These are phyloP conservation scores for Vaccinium myrtillus DNA, from an alignment of 148 eudicot species.

Conservation along the genomic window DNA sequence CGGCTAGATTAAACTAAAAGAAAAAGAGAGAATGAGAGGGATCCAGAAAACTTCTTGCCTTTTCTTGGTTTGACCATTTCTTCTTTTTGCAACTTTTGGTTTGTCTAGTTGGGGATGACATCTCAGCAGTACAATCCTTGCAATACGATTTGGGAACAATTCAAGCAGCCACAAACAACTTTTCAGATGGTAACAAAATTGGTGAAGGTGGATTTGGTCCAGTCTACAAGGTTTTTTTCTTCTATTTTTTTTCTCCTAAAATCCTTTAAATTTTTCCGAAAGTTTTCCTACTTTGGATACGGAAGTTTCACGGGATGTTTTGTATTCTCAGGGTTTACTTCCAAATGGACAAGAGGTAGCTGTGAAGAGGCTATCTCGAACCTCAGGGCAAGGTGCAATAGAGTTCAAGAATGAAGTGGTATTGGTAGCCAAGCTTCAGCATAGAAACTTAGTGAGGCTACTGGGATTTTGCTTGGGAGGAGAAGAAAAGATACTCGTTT, in stretches of 20 bases:
- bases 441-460: constrained; percentile 47
- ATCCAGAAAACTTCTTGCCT: too few relatives aligned
- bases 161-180: constrained; percentile 14
- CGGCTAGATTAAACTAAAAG: neutral
- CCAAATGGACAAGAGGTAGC: constrained; percentile 41
- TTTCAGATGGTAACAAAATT: neutral
- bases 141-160: neutral
- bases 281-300: neutral
- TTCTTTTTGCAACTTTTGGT: neutral
- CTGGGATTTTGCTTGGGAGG: constrained; percentile 42
- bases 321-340: constrained; percentile 32
- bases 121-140: neutral
- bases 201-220: constrained; percentile 24
- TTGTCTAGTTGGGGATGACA: neutral
- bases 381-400: constrained; percentile 37
- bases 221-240: constrained; percentile 13
- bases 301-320: neutral
- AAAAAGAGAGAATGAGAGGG: neutral
- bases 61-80: neutral
- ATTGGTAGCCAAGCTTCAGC: constrained; percentile 49
- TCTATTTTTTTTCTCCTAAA: neutral
- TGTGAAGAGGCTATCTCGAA: constrained; percentile 48
- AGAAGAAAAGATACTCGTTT: constrained; percentile 45
- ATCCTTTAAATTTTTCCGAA: neutral
- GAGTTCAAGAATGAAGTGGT: constrained; percentile 49